Percentiles rank a stretch among this genome's conserved stretches.
Evolutionary conservation across 2,329 filamentous ascomycete species (phyloP).

Genomic region (Fusarium sp.): DNA sequence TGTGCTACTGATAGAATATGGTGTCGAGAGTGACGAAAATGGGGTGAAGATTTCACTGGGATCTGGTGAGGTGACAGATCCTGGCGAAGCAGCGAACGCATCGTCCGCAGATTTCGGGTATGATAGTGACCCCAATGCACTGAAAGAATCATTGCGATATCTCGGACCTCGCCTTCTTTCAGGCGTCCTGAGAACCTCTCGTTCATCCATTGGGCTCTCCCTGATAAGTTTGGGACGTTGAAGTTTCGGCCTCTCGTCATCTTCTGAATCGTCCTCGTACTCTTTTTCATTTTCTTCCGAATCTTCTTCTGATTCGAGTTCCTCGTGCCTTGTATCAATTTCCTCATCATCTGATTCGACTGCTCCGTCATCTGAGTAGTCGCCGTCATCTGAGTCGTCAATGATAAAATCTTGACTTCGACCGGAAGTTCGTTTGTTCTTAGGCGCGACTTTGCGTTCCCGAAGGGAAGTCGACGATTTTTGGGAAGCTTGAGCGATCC

Average conservation of each 20-base stretch:
- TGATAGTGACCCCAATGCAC: background rate
- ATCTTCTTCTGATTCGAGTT: background rate
- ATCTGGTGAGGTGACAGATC: slow-evolving; percentile 16
- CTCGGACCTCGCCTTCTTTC: background rate
- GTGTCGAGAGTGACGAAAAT: slow-evolving; percentile 4
- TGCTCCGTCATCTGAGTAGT: background rate
- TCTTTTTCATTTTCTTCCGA: background rate
- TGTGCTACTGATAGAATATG: slow-evolving; percentile 1
- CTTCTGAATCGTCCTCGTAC: background rate
- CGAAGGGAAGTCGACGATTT: background rate
- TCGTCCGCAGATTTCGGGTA: background rate
- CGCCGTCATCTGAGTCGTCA: background rate
- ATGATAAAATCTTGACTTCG: background rate
- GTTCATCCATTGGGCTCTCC: background rate
- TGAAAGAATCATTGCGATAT: background rate
- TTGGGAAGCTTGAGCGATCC: background rate
- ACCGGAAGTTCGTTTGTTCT: background rate
- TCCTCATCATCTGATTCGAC: background rate
- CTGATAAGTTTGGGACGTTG: slow-evolving; percentile 8
- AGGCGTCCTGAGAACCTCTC: slow-evolving; percentile 3
- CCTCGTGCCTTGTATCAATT: background rate
- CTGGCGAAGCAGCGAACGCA: background rate
- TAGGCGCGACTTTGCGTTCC: background rate
- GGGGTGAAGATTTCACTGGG: slow-evolving; percentile 24
- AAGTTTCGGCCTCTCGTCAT: background rate